Conservation (phyloP, 1,284 basidiomycete genomes). For the Austroboletus rostrupii region DNA sequence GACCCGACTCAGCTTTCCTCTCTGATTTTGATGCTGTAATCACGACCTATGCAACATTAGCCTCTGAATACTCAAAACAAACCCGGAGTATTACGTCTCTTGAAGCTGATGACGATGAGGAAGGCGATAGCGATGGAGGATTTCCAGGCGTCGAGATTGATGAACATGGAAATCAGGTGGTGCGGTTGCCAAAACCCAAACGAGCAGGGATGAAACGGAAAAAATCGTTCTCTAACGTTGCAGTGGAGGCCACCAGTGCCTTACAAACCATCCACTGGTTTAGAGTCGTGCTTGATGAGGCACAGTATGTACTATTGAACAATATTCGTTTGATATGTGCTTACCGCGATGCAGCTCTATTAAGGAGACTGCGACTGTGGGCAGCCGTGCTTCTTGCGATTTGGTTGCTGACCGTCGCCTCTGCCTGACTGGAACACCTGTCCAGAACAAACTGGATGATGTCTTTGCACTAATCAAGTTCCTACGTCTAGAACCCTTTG, state of each 20-base stretch:
- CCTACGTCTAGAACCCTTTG: conserved; percentile 86
- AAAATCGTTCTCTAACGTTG: conserved; percentile 51
- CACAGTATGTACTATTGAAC: conserved; percentile 68
- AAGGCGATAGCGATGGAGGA: conserved; percentile 62
- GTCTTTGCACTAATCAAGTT: conserved; percentile 97
- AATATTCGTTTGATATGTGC: conserved; percentile 1
- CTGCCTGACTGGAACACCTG: conserved; percentile 94
- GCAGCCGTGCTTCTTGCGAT: conserved; percentile 92
- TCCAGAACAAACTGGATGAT: conserved; percentile 98
- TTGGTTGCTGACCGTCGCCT: conserved; percentile 90
- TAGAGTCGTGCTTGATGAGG: conserved; percentile 95
- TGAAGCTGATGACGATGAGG: conserved; percentile 66
- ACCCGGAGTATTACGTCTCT: conserved; percentile 53
- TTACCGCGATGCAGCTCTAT: conserved; percentile 67
- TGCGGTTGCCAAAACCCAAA: conserved; percentile 54
- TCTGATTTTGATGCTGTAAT: conserved; percentile 96
- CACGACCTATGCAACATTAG: conserved; percentile 95
- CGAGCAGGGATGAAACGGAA: conserved; percentile 64
- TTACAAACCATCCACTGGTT: conserved; percentile 97
- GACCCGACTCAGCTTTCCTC: conserved; percentile 79
- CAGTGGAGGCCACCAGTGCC: conserved; percentile 72
- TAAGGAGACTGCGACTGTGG: conserved; percentile 93
- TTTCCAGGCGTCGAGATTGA: conserved; percentile 61
- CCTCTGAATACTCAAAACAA: conserved; percentile 93
- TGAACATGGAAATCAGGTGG: conserved; percentile 60